Percentiles rank a stretch among this genome's conserved stretches.
Evolutionary conservation across 2,329 filamentous ascomycete genomes (phyloP).

Genomic region (Samsoniella hepiali): DNA sequence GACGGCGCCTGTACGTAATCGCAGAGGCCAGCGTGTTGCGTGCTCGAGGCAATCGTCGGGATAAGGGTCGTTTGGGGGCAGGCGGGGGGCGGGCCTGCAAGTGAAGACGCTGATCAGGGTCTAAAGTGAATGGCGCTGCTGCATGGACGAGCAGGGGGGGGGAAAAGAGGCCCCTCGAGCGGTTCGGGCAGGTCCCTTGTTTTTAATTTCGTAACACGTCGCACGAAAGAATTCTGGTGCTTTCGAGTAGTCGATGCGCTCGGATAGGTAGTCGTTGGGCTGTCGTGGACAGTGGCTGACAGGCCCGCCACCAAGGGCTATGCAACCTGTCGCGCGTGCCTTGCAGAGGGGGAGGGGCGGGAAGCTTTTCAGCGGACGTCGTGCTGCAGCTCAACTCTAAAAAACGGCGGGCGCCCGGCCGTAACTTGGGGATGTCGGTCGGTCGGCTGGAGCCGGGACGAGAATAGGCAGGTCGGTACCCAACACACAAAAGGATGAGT

Average conservation of each 20-base stretch:
- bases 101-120: conserved; percentile 10
- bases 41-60: not conserved
- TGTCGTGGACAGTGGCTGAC: not conserved
- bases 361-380: not conserved
- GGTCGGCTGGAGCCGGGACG: no score
- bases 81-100: not conserved
- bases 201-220: conserved; percentile 2
- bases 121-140: not conserved
- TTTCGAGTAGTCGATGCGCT: not conserved
- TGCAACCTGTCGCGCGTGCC: conserved; percentile 6
- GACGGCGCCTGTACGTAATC: not conserved
- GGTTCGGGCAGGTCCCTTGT: conserved; percentile 4
- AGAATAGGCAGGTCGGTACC: no score
- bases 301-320: not conserved
- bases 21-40: not conserved
- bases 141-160: not conserved
- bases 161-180: not conserved
- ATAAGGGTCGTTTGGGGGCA: not conserved
- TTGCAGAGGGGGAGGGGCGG: conserved; percentile 4
- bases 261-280: not conserved
- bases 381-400: conserved; percentile 9
- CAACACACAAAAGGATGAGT: no score
- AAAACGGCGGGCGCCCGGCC: not conserved
- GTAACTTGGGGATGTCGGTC: no score
- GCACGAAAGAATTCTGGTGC: not conserved